Percentiles rank a stretch among this genome's conserved stretches.
Evolutionary conservation across 192 early-diverging fungal genomes (phyloP).

Genomic region (Backusella liffmaniae): DNA sequence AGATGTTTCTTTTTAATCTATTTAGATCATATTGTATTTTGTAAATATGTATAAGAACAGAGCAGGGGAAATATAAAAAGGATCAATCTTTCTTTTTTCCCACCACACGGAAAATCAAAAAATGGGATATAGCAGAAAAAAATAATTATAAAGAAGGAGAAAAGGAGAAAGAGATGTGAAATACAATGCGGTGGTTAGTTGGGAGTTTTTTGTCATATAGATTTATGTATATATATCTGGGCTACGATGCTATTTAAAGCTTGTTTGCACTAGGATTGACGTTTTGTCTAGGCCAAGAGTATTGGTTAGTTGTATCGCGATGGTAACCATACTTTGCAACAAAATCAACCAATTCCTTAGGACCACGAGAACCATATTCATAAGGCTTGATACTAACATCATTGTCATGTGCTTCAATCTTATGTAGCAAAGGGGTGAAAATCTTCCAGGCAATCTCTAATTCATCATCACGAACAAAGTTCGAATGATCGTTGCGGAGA

Average conservation of each 20-base stretch:
- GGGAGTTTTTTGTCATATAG: background rate
- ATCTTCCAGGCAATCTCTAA: conserved; percentile 97
- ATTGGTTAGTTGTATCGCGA: background rate
- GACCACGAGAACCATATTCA: conserved; percentile 82
- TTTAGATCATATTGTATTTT: background rate
- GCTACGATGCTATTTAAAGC: background rate
- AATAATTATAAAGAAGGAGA: background rate
- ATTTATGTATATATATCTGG: background rate
- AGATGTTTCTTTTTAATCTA: conserved; percentile 1
- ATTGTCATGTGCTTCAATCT: conserved; percentile 62
- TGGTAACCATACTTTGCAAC: conserved; percentile 53
- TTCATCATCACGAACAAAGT: conserved; percentile 93
- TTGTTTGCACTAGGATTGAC: conserved; percentile 9
- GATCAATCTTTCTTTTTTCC: background rate
- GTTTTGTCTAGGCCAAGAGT: conserved; percentile 12
- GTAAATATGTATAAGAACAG: background rate
- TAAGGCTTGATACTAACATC: conserved; percentile 63
- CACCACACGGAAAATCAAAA: background rate
- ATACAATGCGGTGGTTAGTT: background rate
- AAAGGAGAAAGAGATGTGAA: background rate
- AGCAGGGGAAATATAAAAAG: background rate
- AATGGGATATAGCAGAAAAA: conserved; percentile 7
- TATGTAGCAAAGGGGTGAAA: conserved; percentile 93
- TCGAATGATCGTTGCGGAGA: conserved; percentile 89
- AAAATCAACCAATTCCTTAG: conserved; percentile 74